Conservation (phyloP, 2,329 filamentous ascomycete genomes). For the Meredithiella fracta region DNA sequence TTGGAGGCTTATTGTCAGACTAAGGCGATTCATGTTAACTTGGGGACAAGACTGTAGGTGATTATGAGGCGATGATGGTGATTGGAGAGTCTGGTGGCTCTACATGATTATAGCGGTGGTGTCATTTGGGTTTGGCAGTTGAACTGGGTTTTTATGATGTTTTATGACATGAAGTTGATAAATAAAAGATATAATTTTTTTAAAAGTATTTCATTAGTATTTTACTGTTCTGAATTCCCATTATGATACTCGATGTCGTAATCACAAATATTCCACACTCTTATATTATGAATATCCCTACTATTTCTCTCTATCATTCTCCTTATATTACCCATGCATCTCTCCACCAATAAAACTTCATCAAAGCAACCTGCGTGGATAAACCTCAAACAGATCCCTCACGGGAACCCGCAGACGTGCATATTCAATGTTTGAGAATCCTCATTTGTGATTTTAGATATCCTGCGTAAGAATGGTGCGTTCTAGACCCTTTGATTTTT, state of each 20-base stretch:
- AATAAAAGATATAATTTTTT: no score
- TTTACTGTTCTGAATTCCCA: neutral
- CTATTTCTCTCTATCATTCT: no score
- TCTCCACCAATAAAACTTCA: neutral
- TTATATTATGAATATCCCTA: no score
- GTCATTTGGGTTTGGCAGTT: no score
- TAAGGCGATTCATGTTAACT: conserved; percentile 24
- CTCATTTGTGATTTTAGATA: no score
- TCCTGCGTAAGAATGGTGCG: neutral
- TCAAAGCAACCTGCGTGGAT: neutral
- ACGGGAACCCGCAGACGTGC: neutral
- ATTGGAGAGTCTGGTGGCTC: conserved; percentile 14
- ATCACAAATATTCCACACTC: no score
- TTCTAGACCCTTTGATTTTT: no score
- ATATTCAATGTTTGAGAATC: neutral
- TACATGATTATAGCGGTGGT: neutral
- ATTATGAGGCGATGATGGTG: conserved; percentile 19
- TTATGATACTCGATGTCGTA: no score
- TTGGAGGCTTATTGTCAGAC: conserved; percentile 27
- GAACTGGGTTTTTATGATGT: no score
- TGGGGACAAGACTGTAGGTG: conserved; percentile 19
- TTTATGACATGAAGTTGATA: no score
- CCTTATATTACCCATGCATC: neutral
- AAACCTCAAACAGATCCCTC: neutral
- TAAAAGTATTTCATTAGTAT: neutral